Base-by-base conservation (phyloP, 768 basidiomycete genomes). In the Strobilomyces dryophilus region DNA sequence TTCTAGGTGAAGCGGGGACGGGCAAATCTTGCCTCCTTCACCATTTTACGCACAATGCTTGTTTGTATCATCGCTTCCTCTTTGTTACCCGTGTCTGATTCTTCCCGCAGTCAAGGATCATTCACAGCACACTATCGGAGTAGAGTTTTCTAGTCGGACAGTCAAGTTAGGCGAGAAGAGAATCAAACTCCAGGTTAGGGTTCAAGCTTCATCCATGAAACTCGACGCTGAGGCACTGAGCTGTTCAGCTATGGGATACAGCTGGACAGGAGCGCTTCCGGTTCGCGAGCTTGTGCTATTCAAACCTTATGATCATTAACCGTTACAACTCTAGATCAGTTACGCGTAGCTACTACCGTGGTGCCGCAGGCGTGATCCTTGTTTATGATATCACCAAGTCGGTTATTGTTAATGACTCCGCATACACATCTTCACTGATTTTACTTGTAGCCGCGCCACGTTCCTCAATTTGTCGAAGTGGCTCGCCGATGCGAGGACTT, bases 21-120 rank as follows among this genome's bases (percentile, higher is more conserved):
- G 97, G 97, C 36, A 99, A 99, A 79, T 95, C 94, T 20, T 98
- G 97, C 71, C 76, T 98, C 49, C 76, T 99, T 47, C 92, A 98
- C 70, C 93, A 97, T 59, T 98, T 98, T 70, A 92, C 93, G 55
- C 92, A 95, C 72, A 95, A 95, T 69, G 81, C 87, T 54, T 98
- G 95, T 97, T 62, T 60, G 92, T 80, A 48, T 47, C n/a, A 15
- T 31, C 50, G 4, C 27, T 45, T 51, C 51, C 46, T 52, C 47
- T 43, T 35, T 51, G 37, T 44, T 31, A 10, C 21, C 37, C 10
- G 17, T 39, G 15, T 46, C 53, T 62, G 7, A 65, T 36, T n/a
- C 47, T 43, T 49, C 26, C 8, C 47, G n/a, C 63, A 97, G 94
- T 95, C 79, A 95, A 94, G 73, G 87, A 92, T 60, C 89, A 95